Conservation (phyloP, 2,329 filamentous ascomycete species). For the Trichoderma brevicompactum region DNA sequence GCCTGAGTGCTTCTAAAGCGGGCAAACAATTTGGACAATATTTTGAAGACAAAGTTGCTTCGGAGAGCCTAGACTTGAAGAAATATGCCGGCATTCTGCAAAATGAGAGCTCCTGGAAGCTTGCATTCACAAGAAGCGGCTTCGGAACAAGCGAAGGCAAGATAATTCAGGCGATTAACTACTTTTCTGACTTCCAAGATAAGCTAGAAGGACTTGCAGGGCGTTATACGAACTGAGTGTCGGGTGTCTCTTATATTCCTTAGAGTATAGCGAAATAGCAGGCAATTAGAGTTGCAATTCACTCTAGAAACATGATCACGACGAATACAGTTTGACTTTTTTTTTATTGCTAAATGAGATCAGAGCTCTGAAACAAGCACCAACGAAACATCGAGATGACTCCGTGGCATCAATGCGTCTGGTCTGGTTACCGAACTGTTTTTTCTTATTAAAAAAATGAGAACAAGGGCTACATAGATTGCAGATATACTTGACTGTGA, state of each 20-base stretch:
- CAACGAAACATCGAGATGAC: not conserved
- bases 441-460: not conserved
- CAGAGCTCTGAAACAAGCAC: not conserved
- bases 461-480: not conserved
- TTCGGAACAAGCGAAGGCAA: conserved; percentile 56
- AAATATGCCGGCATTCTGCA: conserved; percentile 1
- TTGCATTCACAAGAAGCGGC: conserved; percentile 55
- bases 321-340: not conserved
- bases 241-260: no score
- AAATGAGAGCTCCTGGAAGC: conserved; percentile 47
- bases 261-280: no score
- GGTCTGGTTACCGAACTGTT: not conserved
- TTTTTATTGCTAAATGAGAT: not conserved
- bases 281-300: no score
- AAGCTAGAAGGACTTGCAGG: conserved; percentile 50
- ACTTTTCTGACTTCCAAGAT: conserved; percentile 61
- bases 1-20: conserved; percentile 40
- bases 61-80: not conserved
- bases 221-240: conserved; percentile 34
- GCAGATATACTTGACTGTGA: not conserved
- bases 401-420: not conserved
- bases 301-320: no score
- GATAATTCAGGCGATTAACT: conserved; percentile 59
- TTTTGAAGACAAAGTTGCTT: not conserved
- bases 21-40: not conserved